Conservation (phyloP, 2,329 filamentous ascomycete species). For the Phialocephala subalpina region DNA sequence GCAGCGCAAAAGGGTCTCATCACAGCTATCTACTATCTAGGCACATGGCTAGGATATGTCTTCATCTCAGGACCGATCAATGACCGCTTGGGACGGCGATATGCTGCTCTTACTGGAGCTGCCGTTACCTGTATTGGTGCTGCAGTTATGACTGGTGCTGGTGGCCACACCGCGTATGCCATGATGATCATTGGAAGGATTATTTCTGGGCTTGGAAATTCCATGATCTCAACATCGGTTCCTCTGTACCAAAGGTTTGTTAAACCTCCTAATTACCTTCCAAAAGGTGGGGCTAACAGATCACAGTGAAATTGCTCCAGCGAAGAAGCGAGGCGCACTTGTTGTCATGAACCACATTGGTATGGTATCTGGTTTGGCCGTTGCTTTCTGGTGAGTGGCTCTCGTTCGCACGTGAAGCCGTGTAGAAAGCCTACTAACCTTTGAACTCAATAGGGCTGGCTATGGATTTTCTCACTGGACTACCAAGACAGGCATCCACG, state of each 20-base stretch:
- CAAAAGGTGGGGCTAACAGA: background rate
- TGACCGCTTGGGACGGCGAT: conserved; percentile 59
- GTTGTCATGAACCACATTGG: conserved; percentile 68
- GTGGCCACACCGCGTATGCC: conserved; percentile 49
- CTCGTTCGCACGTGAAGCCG: background rate
- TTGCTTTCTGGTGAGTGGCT: conserved; percentile 58
- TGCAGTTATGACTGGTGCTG: conserved; percentile 54
- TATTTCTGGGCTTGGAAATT: conserved; percentile 60
- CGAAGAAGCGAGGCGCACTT: conserved; percentile 59
- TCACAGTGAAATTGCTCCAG: conserved; percentile 61
- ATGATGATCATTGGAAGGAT: conserved; percentile 61
- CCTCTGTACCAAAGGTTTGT: conserved; percentile 63
- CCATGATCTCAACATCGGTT: conserved; percentile 63
- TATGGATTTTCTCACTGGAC: conserved; percentile 64
- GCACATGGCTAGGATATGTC: conserved; percentile 62
- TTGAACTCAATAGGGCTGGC: conserved; percentile 54
- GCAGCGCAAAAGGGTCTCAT: conserved; percentile 58
- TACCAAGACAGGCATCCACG: conserved; percentile 49
- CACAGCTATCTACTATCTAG: conserved; percentile 65
- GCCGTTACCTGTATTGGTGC: conserved; percentile 57
- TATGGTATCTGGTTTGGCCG: conserved; percentile 61
- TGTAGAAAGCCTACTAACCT: background rate
- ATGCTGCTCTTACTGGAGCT: conserved; percentile 58
- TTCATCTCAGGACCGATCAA: conserved; percentile 60
- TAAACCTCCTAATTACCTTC: background rate